phyloP scores from a whole-genome alignment of 75 land plant genomes.

The Pinus tabuliformis region DNA sequence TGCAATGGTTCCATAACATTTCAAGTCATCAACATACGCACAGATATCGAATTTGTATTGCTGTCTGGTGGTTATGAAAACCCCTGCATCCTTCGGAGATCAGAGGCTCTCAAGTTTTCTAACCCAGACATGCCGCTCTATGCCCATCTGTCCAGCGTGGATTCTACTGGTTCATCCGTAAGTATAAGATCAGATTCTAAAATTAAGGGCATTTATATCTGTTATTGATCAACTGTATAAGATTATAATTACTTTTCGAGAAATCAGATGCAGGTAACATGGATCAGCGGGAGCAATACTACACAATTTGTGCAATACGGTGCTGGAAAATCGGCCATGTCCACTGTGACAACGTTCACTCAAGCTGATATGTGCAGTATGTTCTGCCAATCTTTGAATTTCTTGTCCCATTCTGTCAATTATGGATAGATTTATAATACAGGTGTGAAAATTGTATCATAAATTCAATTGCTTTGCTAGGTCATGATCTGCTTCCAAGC shows the following conservation, averaged over 20 bases:
- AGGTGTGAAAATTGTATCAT: neutral
- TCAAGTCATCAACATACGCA: constrained; percentile 81
- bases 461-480: neutral
- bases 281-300: constrained; percentile 65
- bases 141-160: constrained; percentile 72
- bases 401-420: neutral
- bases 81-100: constrained; percentile 58
- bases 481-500: constrained; percentile 17
- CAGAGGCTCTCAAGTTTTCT: constrained; percentile 46
- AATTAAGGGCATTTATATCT: neutral
- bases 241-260: neutral
- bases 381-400: neutral
- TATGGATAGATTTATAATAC: neutral
- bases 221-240: neutral
- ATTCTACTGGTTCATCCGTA: constrained; percentile 73
- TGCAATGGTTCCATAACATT: constrained; percentile 68
- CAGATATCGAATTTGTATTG: constrained; percentile 69
- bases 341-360: constrained; percentile 54
- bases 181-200: neutral
- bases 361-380: constrained; percentile 72
- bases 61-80: constrained; percentile 63
- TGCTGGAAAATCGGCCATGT: constrained; percentile 23
- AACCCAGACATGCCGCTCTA: constrained; percentile 58
- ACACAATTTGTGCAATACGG: constrained; percentile 61
- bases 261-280: constrained; percentile 72